Evolutionary conservation across 2,329 filamentous ascomycete genomes (phyloP).

Genomic region (Verruconis gallopava): DNA sequence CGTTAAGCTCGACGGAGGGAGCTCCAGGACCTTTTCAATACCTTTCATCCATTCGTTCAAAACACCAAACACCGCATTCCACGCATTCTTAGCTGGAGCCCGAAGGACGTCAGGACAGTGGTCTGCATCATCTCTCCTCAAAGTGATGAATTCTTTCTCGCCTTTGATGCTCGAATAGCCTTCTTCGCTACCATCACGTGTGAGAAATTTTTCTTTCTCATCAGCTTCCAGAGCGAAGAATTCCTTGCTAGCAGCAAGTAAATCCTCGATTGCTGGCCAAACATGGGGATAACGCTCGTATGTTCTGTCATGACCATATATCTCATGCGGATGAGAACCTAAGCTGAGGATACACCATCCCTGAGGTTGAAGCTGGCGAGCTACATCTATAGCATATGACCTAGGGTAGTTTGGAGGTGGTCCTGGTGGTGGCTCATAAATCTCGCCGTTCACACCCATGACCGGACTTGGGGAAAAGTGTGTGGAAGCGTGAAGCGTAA

Average conservation of each 20-base stretch:
- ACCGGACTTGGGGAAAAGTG: too few relatives aligned
- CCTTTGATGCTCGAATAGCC: slow-evolving; percentile 23
- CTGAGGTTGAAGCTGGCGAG: not conserved
- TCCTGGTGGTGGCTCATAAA: not conserved
- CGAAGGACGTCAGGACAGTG: slow-evolving; percentile 19
- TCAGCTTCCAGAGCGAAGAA: slow-evolving; percentile 20
- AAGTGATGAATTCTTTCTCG: slow-evolving; percentile 27
- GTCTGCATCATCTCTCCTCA: slow-evolving; percentile 20
- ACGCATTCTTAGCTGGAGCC: slow-evolving; percentile 20
- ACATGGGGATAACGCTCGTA: not conserved
- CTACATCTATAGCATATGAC: not conserved
- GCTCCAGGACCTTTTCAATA: slow-evolving; percentile 16
- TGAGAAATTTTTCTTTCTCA: slow-evolving; percentile 21
- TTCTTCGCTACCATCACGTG: slow-evolving; percentile 23
- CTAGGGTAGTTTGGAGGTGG: not conserved
- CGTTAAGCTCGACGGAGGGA: not conserved
- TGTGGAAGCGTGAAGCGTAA: too few relatives aligned
- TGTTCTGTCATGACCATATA: not conserved
- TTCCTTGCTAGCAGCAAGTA: slow-evolving; percentile 19
- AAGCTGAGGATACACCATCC: not conserved
- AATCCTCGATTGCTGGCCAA: slow-evolving; percentile 11
- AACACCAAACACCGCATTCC: slow-evolving; percentile 21
- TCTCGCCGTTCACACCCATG: not conserved
- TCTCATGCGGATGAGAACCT: not conserved
- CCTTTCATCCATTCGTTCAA: slow-evolving; percentile 17